phyloP scores from a whole-genome alignment of 2,329 filamentous ascomycete genomes.

The Neofusicoccum ribis region DNA sequence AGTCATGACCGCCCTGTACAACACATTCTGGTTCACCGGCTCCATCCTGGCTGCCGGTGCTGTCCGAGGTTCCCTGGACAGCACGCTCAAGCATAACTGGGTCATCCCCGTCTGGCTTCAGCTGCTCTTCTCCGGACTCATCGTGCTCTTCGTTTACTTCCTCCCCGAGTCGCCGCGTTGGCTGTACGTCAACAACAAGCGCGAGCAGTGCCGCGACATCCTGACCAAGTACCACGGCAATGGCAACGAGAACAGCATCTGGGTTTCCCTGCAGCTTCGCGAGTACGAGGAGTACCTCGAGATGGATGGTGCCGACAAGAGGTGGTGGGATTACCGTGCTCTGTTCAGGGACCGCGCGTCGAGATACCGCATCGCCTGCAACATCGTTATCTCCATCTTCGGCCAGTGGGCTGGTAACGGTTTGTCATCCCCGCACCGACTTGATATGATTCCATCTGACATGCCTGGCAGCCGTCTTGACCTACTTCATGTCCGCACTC shows the following conservation, averaged over 20 bases:
- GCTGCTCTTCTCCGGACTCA: slow-evolving; percentile 37
- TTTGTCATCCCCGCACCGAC: neutral
- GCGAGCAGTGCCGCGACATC: slow-evolving; percentile 43
- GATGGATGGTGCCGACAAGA: slow-evolving; percentile 53
- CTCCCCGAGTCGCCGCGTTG: slow-evolving; percentile 61
- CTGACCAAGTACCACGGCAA: slow-evolving; percentile 59
- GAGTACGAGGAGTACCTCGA: slow-evolving; percentile 56
- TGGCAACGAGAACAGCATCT: slow-evolving; percentile 53
- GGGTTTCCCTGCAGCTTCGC: slow-evolving; percentile 59
- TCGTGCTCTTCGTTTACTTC: slow-evolving; percentile 35
- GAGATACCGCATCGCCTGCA: slow-evolving; percentile 54
- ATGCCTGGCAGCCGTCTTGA: slow-evolving; percentile 1
- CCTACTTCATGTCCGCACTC: slow-evolving; percentile 19
- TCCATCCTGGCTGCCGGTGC: slow-evolving; percentile 31
- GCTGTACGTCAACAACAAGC: slow-evolving; percentile 28
- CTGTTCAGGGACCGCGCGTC: slow-evolving; percentile 51
- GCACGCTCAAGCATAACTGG: slow-evolving; percentile 27
- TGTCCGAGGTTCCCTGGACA: slow-evolving; percentile 27
- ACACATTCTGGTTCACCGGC: slow-evolving; percentile 45
- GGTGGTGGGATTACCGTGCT: slow-evolving; percentile 61
- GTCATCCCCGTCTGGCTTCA: slow-evolving; percentile 20
- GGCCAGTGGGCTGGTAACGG: slow-evolving; percentile 43
- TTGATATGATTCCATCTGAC: neutral
- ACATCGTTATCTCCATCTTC: slow-evolving; percentile 55
- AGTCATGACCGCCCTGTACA: slow-evolving; percentile 44